Base-by-base conservation (phyloP, 805 yeast species). In the Saturnispora ahearnii region DNA sequence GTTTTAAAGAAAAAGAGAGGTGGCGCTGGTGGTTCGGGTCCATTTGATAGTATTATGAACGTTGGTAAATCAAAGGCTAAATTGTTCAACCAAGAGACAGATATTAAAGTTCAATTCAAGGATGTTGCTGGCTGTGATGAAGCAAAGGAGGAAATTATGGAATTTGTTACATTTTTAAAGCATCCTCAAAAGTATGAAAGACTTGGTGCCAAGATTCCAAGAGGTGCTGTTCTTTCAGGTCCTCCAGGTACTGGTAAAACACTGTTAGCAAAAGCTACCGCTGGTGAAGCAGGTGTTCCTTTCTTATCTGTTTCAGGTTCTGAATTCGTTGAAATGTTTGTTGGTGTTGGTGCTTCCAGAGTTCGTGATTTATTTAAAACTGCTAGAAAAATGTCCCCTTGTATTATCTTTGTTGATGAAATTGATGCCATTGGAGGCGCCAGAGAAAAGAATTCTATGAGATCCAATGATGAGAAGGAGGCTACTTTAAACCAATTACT, bases 231-330 rank as follows among this genome's bases (percentile, higher is more conserved):
- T 53, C 72, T 93, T 51, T 85, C 96, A 1, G 99, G 99, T 45
- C 96, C 99, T 15, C 99, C 99, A 46, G 99, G 99, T 72, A 93
- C 99, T 9, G 99, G 99, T 80, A 93, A 93, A 66, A 93, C 99
- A 1, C 73, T 93, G 48, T 71, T 93, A 46, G 99, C 99, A 11
- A 91, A 88, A 64, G 99, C 99, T 5, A 93, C 98, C 45, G 99
- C 99, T 2, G 99, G 99, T 57, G 99, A 93, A 67, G 99, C 99
- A 0, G 95, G 93, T 51, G 99, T 93, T 38, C 97, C 99, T 41
- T 93, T 93, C 65, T 82, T 82, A 60, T 86, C 96, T 13, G 98
- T 93, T 18, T 87, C 96, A 1, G 99, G 99, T 55, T 90, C 98
- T 5, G 99, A 91, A 67, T 91, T 91, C 59, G 96, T 93, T 12